Evolutionary conservation across 192 early-diverging fungal genomes (phyloP), one percentile per base, ranked within the genome.

Genomic region (Geranomyces variabilis): DNA sequence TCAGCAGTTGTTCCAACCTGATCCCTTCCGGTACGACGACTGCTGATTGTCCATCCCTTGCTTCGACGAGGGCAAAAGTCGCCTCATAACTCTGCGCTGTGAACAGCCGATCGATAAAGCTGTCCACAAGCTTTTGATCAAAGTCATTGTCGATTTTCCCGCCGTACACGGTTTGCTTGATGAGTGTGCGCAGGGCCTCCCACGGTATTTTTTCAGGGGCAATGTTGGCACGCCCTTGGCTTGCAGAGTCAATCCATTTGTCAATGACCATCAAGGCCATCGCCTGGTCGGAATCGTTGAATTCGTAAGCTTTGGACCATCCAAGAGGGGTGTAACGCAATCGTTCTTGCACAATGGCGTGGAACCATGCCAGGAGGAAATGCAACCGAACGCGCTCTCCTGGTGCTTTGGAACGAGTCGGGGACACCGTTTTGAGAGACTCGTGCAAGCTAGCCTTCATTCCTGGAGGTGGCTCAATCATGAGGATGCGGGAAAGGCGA

Each of bases 291-390:
- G 96, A 91, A 69, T 99, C 98, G 76, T 96, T 97, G 76, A 99
- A 99, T 75, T 99, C 98, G 75, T 99, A 99, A 0, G 80, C 70
- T 79, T 95, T 96, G 13, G 95, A 91, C 98, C 98, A 99, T 24
- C 98, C 98, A 33, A 99, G 83, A 47, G 98, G 98, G 19, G 90
- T 90, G 76, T 99, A 99, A 12, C 98, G 91, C 34, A 97, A 85
- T 56, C 98, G 93, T 84, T 99, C 98, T 71, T 95, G 82, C 7
- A 96, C 88, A 21, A 99, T 84, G 0, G 94, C 89, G 81, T 99
- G 96, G 60, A 99, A 81, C 98, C 98, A 99, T 7, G 95, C 93
- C 29, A 99, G 79, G 78, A 97, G 77, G 74, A 99, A 99, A 80
- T 94, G 93, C 48, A 99, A 82, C 13, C 97, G 89, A 1, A 86